A percentile compares a stretch with the other conserved stretches of the same genome.
Evolutionary conservation across 805 yeast species (phyloP).

Genomic region (Cyberlindnera mrakii): DNA sequence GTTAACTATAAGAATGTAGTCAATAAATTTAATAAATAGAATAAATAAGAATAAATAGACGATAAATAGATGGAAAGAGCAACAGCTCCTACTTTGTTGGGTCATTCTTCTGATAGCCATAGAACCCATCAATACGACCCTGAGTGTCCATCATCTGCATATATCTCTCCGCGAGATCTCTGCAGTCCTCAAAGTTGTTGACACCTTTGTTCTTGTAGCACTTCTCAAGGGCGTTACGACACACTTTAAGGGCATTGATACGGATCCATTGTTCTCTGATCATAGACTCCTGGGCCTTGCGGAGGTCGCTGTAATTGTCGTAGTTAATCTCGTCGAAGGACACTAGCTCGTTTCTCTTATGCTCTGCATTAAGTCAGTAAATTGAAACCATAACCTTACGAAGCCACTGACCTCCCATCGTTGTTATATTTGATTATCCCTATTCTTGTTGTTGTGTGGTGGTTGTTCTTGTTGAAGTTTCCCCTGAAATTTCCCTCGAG

Average conservation of each 20-base stretch:
- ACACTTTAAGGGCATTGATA: constrained; percentile 56
- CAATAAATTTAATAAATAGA: not conserved
- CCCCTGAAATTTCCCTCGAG: no score
- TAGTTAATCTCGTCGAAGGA: constrained; percentile 83
- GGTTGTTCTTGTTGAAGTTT: no score
- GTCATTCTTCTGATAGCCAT: constrained; percentile 87
- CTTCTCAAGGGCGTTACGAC: constrained; percentile 69
- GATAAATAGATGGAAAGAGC: not conserved
- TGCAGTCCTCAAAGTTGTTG: constrained; percentile 74
- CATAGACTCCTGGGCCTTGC: constrained; percentile 71
- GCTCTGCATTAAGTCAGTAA: constrained; percentile 21
- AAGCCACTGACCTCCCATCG: no score
- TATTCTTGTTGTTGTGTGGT: no score
- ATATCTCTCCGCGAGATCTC: constrained; percentile 69
- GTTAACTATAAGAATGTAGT: not conserved
- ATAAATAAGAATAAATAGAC: constrained; percentile 1
- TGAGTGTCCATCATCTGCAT: constrained; percentile 64
- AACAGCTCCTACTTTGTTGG: constrained; percentile 50
- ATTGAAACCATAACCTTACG: not conserved
- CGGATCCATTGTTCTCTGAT: constrained; percentile 77
- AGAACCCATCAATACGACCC: constrained; percentile 63
- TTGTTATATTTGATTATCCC: no score
- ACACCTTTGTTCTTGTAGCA: constrained; percentile 59
- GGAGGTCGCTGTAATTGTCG: constrained; percentile 53
- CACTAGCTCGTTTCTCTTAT: constrained; percentile 59